These are phyloP conservation scores for Saposhnikovia divaricata DNA, from an alignment of 129 eudicot genomes.

Conservation along the genomic window DNA sequence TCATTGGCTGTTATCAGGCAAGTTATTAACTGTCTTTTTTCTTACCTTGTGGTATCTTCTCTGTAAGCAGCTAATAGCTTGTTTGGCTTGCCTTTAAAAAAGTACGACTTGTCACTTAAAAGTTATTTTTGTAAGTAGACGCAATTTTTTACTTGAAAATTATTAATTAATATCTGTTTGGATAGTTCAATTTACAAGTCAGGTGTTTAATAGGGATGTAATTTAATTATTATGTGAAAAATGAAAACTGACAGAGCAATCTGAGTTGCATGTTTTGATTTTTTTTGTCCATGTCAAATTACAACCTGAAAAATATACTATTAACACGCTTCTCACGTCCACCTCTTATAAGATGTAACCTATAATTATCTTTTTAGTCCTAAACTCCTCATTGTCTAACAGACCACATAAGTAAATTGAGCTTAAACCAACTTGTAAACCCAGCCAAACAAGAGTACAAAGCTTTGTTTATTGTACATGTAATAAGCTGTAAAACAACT, in stretches of 20 bases:
- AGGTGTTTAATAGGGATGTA: neutral
- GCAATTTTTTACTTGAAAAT: neutral
- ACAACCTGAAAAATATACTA: neutral
- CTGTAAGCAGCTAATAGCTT: neutral
- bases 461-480: neutral
- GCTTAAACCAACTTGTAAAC: neutral
- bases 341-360: too few species aligned
- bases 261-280: neutral
- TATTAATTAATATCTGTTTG: neutral
- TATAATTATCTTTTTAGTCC: neutral
- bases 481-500: neutral
- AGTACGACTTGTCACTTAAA: neutral
- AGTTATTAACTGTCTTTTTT: slow-evolving; percentile 9
- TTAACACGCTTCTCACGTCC: neutral
- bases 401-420: neutral
- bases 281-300: neutral
- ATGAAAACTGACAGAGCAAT: neutral
- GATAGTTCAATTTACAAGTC: neutral
- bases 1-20: slow-evolving; percentile 65
- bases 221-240: neutral
- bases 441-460: neutral
- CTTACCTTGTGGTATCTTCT: neutral
- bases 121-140: neutral
- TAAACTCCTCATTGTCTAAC: neutral
- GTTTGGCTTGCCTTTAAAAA: neutral